Percentiles rank a stretch among this genome's conserved stretches.
These are phyloP conservation scores for Calophaca sinica DNA, from an alignment of 306 rosid species.

Conservation along the genomic window DNA sequence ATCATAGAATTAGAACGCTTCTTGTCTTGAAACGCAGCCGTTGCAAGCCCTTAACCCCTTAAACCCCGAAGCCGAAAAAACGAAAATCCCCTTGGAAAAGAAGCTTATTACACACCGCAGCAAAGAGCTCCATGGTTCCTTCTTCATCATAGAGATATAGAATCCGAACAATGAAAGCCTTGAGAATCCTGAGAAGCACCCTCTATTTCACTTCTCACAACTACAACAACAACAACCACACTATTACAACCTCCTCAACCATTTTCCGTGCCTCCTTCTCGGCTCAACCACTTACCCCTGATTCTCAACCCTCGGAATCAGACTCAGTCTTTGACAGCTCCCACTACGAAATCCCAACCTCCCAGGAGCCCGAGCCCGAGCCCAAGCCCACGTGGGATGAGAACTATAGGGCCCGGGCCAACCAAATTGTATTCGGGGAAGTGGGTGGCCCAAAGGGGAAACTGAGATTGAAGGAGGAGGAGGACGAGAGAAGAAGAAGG, in stretches of 20 bases:
- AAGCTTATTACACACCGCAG: background rate
- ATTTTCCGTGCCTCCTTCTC: constrained; percentile 53
- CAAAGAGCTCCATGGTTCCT: background rate
- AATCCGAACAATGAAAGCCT: constrained; percentile 71
- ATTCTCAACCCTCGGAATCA: constrained; percentile 43
- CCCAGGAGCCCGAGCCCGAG: constrained; percentile 9
- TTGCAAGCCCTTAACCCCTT: background rate
- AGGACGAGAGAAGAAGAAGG: constrained; percentile 59
- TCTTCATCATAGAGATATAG: constrained; percentile 21
- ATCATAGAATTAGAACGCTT: background rate
- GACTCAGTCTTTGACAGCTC: constrained; percentile 76
- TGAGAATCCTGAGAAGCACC: constrained; percentile 48
- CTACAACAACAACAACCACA: background rate
- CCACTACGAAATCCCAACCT: constrained; percentile 54
- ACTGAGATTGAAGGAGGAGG: constrained; percentile 60
- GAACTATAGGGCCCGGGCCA: constrained; percentile 63
- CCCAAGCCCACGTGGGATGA: constrained; percentile 67
- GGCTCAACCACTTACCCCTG: constrained; percentile 60
- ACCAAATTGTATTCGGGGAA: constrained; percentile 53
- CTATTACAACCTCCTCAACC: constrained; percentile 23
- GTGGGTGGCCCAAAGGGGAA: constrained; percentile 51
- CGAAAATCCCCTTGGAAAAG: too few relatives aligned
- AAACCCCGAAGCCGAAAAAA: background rate
- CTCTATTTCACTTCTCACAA: constrained; percentile 38
- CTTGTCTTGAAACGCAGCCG: background rate